A percentile compares a stretch with the other conserved stretches of the same genome.
These are phyloP conservation scores for Komagataella pseudopastoris DNA, from an alignment of 805 yeast species.

Conservation along the genomic window DNA sequence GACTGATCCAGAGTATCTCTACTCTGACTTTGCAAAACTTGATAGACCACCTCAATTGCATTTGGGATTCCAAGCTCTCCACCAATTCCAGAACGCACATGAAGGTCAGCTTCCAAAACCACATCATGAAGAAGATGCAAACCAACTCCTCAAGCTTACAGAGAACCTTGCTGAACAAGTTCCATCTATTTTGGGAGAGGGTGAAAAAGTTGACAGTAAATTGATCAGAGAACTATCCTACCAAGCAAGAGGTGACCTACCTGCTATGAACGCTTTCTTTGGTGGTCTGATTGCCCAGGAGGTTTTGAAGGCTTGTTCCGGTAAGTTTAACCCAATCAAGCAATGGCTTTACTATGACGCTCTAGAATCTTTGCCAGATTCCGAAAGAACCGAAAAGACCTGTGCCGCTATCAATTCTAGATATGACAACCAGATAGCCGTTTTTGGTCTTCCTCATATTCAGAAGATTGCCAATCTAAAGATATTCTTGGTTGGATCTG, in stretches of 20 bases:
- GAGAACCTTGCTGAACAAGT: slow-evolving; percentile 42
- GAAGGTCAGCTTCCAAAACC: slow-evolving; percentile 66
- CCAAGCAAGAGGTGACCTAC: slow-evolving; percentile 87
- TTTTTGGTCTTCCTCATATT: slow-evolving; percentile 73
- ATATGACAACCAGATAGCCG: slow-evolving; percentile 93
- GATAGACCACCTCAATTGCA: slow-evolving; percentile 88
- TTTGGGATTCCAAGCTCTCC: slow-evolving; percentile 82
- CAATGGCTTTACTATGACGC: slow-evolving; percentile 93
- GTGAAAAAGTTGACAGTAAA: slow-evolving; percentile 44
- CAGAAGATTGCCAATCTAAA: slow-evolving; percentile 60
- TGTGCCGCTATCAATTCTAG: slow-evolving; percentile 70
- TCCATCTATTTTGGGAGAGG: slow-evolving; percentile 42
- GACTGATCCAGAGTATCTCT: slow-evolving; percentile 60
- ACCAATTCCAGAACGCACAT: slow-evolving; percentile 53
- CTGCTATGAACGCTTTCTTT: slow-evolving; percentile 76
- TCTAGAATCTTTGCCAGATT: slow-evolving; percentile 74
- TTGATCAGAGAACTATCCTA: slow-evolving; percentile 60
- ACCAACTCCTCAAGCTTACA: slow-evolving; percentile 45
- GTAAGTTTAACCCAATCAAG: slow-evolving; percentile 86
- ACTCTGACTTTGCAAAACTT: slow-evolving; percentile 87
- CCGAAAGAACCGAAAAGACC: slow-evolving; percentile 53
- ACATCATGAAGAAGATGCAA: slow-evolving; percentile 60
- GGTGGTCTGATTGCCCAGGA: slow-evolving; percentile 97
- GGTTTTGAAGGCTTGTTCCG: slow-evolving; percentile 87
- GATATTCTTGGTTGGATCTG: slow-evolving; percentile 90